Percentiles rank a stretch among this genome's conserved stretches.
phyloP scores from a whole-genome alignment of 177 flowering plant species.

The Vitis hybrid region DNA sequence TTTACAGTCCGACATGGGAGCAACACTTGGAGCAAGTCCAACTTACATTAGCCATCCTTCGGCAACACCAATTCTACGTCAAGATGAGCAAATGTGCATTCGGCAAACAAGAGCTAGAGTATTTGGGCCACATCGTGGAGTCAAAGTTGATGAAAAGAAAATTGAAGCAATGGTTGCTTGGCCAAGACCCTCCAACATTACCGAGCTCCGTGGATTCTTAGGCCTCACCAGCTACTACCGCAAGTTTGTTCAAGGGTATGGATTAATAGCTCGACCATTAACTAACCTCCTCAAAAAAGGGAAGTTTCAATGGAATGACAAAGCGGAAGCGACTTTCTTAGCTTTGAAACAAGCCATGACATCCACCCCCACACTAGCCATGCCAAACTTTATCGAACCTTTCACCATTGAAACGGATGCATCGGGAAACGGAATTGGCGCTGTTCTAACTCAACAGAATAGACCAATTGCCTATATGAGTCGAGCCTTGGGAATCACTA shows the following conservation, averaged over 20 bases:
- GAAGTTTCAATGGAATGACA: background rate
- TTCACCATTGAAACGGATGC: no score
- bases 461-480: no score
- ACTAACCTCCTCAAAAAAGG: background rate
- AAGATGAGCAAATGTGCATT: background rate
- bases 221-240: no score
- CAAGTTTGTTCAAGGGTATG: no score
- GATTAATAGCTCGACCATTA: no score
- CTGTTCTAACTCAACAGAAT: no score
- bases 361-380: no score
- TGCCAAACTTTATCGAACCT: no score
- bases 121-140: background rate
- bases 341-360: conserved; percentile 4
- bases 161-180: no score
- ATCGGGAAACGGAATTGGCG: no score
- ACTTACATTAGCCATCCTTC: background rate
- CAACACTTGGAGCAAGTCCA: background rate
- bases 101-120: background rate
- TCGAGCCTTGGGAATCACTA: no score
- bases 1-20: background rate
- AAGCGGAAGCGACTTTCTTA: background rate
- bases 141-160: background rate
- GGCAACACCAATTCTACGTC: background rate
- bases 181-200: background rate
- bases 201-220: no score